Evolutionary conservation across 305 asterid genomes (phyloP).

Genomic region (Fraxinus sp.): DNA sequence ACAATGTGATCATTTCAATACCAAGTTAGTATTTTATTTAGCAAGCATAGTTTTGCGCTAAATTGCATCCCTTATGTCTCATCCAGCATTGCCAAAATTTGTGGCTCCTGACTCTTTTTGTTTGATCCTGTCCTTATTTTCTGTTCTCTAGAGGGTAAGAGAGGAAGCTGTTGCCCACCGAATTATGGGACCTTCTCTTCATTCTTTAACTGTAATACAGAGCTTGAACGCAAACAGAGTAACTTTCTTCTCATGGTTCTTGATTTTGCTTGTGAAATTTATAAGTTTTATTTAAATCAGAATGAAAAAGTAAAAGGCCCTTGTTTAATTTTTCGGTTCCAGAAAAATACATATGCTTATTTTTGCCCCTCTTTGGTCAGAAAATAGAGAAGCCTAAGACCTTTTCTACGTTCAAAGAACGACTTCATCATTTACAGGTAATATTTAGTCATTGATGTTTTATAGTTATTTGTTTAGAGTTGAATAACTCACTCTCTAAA

Average conservation of each 20-base stretch:
- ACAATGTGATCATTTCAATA: background rate
- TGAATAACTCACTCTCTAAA: constrained; percentile 28
- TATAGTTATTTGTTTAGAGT: constrained; percentile 16
- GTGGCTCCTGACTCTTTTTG: constrained; percentile 14
- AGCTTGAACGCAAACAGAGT: constrained; percentile 62
- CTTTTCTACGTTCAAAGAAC: constrained; percentile 82
- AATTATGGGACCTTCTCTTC: constrained; percentile 75
- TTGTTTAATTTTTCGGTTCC: background rate
- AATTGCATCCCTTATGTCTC: background rate
- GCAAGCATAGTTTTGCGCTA: background rate
- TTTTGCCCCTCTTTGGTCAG: constrained; percentile 41
- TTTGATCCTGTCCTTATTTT: background rate
- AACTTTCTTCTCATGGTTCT: constrained; percentile 26
- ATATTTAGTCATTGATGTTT: constrained; percentile 19
- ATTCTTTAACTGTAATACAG: constrained; percentile 54
- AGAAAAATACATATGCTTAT: background rate
- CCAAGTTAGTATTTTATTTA: background rate
- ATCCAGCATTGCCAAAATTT: background rate
- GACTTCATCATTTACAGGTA: constrained; percentile 95
- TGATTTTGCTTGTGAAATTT: background rate
- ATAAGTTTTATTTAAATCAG: background rate
- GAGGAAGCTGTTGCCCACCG: constrained; percentile 73
- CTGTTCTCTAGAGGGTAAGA: constrained; percentile 46
- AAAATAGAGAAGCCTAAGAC: constrained; percentile 59
- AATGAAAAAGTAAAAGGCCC: background rate